phyloP scores from a whole-genome alignment of 139 green algal genomes.

The Chlorella sp. region DNA sequence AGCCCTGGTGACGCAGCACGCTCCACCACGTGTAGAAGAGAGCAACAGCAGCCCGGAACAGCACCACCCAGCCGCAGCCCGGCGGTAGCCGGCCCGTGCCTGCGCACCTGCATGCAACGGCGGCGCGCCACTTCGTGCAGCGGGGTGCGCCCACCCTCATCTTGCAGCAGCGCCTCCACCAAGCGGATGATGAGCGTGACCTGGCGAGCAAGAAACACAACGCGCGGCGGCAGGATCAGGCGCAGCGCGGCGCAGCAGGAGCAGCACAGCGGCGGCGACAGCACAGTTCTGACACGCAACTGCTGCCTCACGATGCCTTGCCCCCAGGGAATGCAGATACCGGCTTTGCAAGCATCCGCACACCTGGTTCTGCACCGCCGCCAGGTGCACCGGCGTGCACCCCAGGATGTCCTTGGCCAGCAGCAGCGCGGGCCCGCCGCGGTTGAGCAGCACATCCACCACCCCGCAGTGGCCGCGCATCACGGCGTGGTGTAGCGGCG shows the following conservation, averaged over 20 bases:
- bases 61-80: not conserved
- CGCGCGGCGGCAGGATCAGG: too few relatives aligned
- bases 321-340: too few relatives aligned
- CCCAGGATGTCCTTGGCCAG: constrained; percentile 65
- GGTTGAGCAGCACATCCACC: constrained; percentile 55
- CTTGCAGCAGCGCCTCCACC: constrained; percentile 61
- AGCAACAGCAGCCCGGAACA: too few relatives aligned
- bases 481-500: constrained; percentile 67
- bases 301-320: too few relatives aligned
- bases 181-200: constrained; percentile 67
- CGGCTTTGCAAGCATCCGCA: not conserved
- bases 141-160: constrained; percentile 54
- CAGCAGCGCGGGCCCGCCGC: constrained; percentile 50
- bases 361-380: constrained; percentile 71
- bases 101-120: constrained; percentile 65
- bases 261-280: too few relatives aligned
- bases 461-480: constrained; percentile 62
- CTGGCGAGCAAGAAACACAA: not conserved
- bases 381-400: constrained; percentile 73
- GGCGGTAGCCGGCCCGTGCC: too few relatives aligned
- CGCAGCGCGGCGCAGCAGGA: too few relatives aligned
- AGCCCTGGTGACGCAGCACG: too few relatives aligned
- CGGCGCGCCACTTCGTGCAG: constrained; percentile 66
- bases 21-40: too few relatives aligned
- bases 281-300: too few relatives aligned